Base-by-base conservation (phyloP, 768 basidiomycete genomes). In the Collybia nuda region DNA sequence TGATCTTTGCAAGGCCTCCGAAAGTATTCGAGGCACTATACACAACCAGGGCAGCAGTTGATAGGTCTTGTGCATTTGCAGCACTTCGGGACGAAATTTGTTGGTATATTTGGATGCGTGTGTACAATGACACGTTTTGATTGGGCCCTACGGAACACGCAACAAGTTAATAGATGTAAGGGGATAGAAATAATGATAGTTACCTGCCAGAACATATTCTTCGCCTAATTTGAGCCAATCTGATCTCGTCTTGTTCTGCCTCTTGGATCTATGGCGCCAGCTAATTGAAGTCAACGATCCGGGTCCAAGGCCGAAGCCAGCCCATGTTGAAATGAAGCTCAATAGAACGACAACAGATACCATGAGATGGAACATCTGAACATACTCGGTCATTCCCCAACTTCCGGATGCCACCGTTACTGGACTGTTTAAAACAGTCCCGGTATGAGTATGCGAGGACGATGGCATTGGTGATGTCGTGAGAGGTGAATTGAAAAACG, bases 401-500 rank as follows among this genome's bases (percentile, higher is more conserved):
- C 47, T 52, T 32, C 56, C 51, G 2, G 48, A 9, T 17, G 43
- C 38, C 19, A 56, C 48, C 5, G 60, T 39, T 8, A 62, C 36
- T 29, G 66, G 55, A 21, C 76, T 47, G 23, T 62, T 72, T 23
- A 88, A 67, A 12, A 88, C 83, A 6, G 74, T 67, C 5, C 88
- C 88, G 11, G 79, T 72, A 52, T 86, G 84, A 0, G 75, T 69
- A 44, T 85, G 80, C 24, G 65, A 63, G 3, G 65, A 44, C 19
- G 62, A 48, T 8, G 64, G 60, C 5, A 70, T 65, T 8, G 69
- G 66, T 2, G 67, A 66, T 1, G 79, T 73, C 0, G 84, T 76
- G 15, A 88, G 64, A 2, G 87, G 84, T 0, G 85, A 87, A 58
- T 88, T 90, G 74, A 91, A 89, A 69, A 93, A 88, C 0, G 88